Percentiles rank a stretch among this genome's conserved stretches.
These are phyloP conservation scores for Shiraia sp. DNA, from an alignment of 2,329 filamentous ascomycete genomes.

Conservation along the genomic window DNA sequence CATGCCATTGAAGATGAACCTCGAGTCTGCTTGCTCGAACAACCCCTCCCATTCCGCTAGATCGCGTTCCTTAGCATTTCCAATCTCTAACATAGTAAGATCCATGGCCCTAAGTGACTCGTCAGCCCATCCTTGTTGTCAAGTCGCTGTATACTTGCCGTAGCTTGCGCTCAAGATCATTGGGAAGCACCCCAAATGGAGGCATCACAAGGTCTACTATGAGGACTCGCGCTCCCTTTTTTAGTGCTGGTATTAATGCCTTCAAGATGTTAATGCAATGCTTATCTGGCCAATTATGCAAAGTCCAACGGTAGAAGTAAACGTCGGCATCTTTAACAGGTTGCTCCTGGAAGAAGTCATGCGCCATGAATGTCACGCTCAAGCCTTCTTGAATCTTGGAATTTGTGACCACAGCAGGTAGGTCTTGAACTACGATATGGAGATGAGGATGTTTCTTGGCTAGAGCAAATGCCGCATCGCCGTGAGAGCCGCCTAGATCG, in stretches of 20 bases:
- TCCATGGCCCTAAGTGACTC: too few relatives aligned
- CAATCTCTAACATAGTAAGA: slow-evolving; percentile 52
- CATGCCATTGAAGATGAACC: slow-evolving; percentile 40
- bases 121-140: too few relatives aligned
- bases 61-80: slow-evolving; percentile 51
- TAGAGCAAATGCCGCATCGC: too few relatives aligned
- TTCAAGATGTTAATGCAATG: slow-evolving; percentile 15
- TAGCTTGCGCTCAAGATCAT: slow-evolving; percentile 4
- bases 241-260: slow-evolving; percentile 20
- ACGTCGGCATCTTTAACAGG: slow-evolving; percentile 27
- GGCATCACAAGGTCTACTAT: slow-evolving; percentile 6
- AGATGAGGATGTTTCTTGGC: too few relatives aligned
- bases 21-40: slow-evolving; percentile 47
- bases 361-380: slow-evolving; percentile 4
- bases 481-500: too few relatives aligned
- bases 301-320: slow-evolving; percentile 45
- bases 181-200: slow-evolving; percentile 3
- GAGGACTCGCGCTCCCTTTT: slow-evolving; percentile 18
- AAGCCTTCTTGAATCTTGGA: too few relatives aligned
- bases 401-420: too few relatives aligned
- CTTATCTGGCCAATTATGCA: slow-evolving; percentile 48
- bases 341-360: slow-evolving; percentile 20
- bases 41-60: slow-evolving; percentile 49
- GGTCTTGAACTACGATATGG: too few relatives aligned
- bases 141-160: too few relatives aligned